Base-by-base conservation (phyloP, 2,329 filamentous ascomycete genomes). In the Talaromyces sp. region DNA sequence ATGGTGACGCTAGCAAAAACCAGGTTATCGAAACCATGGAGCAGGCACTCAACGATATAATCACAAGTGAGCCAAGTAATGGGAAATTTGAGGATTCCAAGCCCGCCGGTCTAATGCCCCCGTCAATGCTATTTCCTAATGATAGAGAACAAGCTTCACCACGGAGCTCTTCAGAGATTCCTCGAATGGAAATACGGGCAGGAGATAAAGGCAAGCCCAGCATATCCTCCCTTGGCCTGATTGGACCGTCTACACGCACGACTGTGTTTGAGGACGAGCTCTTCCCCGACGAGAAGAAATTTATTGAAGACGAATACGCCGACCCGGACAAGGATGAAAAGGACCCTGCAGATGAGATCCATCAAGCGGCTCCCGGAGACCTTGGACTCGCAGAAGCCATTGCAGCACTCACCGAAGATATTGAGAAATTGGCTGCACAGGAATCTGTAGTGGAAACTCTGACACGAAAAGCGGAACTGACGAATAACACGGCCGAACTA, bases 381-480 rank as follows among this genome's bases (percentile, higher is more conserved):
- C 83, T 99, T 2, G 95, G 95, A 0, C 78, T 99, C 36, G 91
- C 92, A 0, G 96, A 99, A 77, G 93, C 96, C 10, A 96, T 99
- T 66, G 88, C 91, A 51, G 88, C 85, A 1, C 82, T 99, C n/a
- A 92, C 89, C 0, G 87, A 88, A 56, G 93, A 98, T 65, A 96
- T 99, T 64, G 92, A 97, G 69, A 91, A 92, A 66, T 82, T 99
- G 19, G 84, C 85, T 10, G 87, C 92, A 3, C 95, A 99, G 75
- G 92, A 97, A 68, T 89, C 90, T 1, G 91, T 99, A 19, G 87
- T 99, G 19, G 91, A 97, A 68, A 96, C 93, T 1, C 78, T 99
- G 62, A 95, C 91, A 2, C 87, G 90, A 61, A 99, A 99, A 76
- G 95, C 96, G 0, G 95, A 99, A 73, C 80, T 99, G 58, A 99